Evolutionary conservation across 2,329 filamentous ascomycete genomes (phyloP).

Genomic region (Botryotinia narcissicola): DNA sequence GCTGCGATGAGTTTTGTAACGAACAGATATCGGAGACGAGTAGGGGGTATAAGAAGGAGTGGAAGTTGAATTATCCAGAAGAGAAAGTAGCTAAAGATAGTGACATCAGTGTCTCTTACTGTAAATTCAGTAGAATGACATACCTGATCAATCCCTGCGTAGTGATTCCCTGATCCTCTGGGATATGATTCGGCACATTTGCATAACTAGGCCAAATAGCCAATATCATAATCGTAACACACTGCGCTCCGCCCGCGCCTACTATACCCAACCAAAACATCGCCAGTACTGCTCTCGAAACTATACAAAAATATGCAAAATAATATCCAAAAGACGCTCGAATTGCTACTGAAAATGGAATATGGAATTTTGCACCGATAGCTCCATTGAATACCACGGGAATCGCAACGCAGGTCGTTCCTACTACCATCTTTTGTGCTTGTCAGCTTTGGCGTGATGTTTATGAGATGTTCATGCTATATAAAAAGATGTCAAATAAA

Average conservation of each 20-base stretch:
- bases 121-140: slow-evolving; percentile 29
- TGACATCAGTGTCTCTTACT: neutral
- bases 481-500: slow-evolving; percentile 21
- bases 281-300: slow-evolving; percentile 45
- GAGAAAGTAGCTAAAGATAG: slow-evolving; percentile 47
- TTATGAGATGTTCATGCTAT: too few species aligned
- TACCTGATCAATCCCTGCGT: slow-evolving; percentile 52
- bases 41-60: slow-evolving; percentile 51
- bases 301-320: slow-evolving; percentile 43
- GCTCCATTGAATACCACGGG: slow-evolving; percentile 50
- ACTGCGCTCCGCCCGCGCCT: slow-evolving; percentile 59
- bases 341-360: slow-evolving; percentile 48
- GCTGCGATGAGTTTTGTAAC: slow-evolving; percentile 50
- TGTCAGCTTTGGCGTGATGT: slow-evolving; percentile 10
- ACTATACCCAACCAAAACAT: slow-evolving; percentile 64
- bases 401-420: slow-evolving; percentile 58
- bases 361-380: slow-evolving; percentile 46
- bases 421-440: slow-evolving; percentile 51
- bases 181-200: slow-evolving; percentile 40
- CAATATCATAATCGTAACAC: slow-evolving; percentile 44
- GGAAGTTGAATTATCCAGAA: slow-evolving; percentile 39
- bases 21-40: slow-evolving; percentile 52
- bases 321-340: slow-evolving; percentile 49
- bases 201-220: slow-evolving; percentile 56
- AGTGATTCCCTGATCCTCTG: slow-evolving; percentile 49